phyloP scores from a whole-genome alignment of 495 filamentous ascomycete species.

The Penicillium mononematosum region DNA sequence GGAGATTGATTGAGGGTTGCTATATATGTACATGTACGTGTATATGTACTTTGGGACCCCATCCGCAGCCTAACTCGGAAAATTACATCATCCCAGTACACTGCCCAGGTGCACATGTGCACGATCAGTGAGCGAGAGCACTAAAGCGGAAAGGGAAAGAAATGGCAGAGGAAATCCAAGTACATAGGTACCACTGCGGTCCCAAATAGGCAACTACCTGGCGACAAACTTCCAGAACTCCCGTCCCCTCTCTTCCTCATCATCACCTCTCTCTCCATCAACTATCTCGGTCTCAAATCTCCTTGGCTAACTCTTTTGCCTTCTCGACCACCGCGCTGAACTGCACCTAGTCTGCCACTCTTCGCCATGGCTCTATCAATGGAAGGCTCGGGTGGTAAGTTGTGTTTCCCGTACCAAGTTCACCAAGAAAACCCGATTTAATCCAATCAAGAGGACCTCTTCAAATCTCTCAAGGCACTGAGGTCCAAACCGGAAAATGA shows the following conservation, averaged over 20 bases:
- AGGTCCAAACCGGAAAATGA: not conserved
- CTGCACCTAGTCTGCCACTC: not conserved
- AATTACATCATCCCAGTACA: too few relatives aligned
- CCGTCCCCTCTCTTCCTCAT: not conserved
- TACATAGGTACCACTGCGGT: not conserved
- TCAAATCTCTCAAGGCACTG: not conserved
- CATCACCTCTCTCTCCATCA: not conserved
- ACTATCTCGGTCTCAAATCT: too few relatives aligned
- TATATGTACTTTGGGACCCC: too few relatives aligned
- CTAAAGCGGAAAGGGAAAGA: slow-evolving; percentile 15
- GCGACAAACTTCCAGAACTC: not conserved
- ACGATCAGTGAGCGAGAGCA: not conserved
- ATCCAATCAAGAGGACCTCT: not conserved
- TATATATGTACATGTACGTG: too few relatives aligned
- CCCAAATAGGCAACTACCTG: not conserved
- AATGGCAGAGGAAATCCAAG: slow-evolving; percentile 12
- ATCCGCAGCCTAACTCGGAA: too few relatives aligned
- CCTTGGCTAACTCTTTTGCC: not conserved
- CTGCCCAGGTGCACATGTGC: too few relatives aligned
- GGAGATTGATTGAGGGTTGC: too few relatives aligned
- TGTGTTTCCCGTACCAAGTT: not conserved
- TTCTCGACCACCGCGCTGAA: not conserved
- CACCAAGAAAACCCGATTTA: not conserved
- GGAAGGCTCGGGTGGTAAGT: not conserved
- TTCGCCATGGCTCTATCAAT: not conserved